These are phyloP conservation scores for Pseudopyrenochaeta lycopersici DNA, from an alignment of 2,329 filamentous ascomycete species.

Conservation along the genomic window DNA sequence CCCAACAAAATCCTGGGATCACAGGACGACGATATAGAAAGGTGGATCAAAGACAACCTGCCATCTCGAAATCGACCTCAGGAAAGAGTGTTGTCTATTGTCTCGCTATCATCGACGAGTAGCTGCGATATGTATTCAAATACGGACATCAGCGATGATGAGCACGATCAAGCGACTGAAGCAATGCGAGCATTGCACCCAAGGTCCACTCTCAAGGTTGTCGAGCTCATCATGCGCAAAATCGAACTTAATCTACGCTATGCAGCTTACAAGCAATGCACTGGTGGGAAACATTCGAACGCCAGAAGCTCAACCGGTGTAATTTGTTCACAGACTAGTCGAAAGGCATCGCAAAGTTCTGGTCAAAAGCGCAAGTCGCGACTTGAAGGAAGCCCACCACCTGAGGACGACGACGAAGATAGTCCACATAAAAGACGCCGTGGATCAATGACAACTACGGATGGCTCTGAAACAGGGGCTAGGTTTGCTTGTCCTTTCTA, in stretches of 20 bases:
- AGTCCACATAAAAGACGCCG: constrained; percentile 35
- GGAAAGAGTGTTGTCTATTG: constrained; percentile 35
- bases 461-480: constrained; percentile 34
- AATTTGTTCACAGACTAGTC: constrained; percentile 12
- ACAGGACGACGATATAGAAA: constrained; percentile 30
- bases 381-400: constrained; percentile 24
- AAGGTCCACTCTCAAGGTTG: constrained; percentile 30
- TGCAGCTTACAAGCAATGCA: constrained; percentile 35
- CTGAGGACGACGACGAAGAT: constrained; percentile 33
- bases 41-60: constrained; percentile 37
- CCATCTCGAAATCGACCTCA: constrained; percentile 27
- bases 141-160: constrained; percentile 37
- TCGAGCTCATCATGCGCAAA: constrained; percentile 40
- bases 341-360: constrained; percentile 21
- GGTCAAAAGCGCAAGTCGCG: constrained; percentile 35
- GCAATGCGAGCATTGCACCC: constrained; percentile 9
- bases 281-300: constrained; percentile 17
- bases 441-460: constrained; percentile 31
- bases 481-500: constrained; percentile 53
- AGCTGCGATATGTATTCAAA: constrained; percentile 41
- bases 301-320: background rate
- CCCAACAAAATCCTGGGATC: background rate
- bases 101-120: constrained; percentile 36
- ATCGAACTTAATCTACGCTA: constrained; percentile 36
- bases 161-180: constrained; percentile 15